phyloP scores from a whole-genome alignment of 768 basidiomycete species.

The Pleurotus platypus region DNA sequence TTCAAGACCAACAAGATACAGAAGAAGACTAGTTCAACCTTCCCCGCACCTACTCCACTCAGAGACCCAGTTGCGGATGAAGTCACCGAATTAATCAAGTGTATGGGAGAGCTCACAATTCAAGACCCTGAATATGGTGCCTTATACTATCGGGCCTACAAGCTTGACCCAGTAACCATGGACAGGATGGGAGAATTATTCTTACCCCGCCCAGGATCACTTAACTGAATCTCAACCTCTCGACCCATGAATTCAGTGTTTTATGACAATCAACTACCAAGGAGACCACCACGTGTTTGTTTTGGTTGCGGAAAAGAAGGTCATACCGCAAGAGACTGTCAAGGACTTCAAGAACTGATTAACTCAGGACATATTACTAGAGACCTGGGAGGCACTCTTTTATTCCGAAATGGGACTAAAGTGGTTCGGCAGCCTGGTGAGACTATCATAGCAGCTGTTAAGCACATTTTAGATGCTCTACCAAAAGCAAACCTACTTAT shows the following conservation, averaged over 20 bases:
- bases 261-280: background rate
- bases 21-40: background rate
- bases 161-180: background rate
- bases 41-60: background rate
- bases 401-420: background rate
- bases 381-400: background rate
- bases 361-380: background rate
- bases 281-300: background rate
- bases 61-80: background rate
- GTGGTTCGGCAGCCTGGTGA: background rate
- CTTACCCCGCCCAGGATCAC: background rate
- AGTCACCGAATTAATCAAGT: conserved; percentile 4
- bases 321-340: background rate
- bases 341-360: background rate
- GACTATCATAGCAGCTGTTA: background rate
- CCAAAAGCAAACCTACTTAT: too few relatives aligned
- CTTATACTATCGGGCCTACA: conserved; percentile 5
- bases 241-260: background rate
- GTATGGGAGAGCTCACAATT: conserved; percentile 2
- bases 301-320: background rate
- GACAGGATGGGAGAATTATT: background rate
- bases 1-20: too few relatives aligned
- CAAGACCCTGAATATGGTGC: conserved; percentile 2
- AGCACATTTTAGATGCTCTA: background rate
- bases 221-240: too few relatives aligned